Evolutionary conservation across 257 asterid species (phyloP), one percentile per base, ranked within the genome.

Genomic region (Solanum bulbocastanum): DNA sequence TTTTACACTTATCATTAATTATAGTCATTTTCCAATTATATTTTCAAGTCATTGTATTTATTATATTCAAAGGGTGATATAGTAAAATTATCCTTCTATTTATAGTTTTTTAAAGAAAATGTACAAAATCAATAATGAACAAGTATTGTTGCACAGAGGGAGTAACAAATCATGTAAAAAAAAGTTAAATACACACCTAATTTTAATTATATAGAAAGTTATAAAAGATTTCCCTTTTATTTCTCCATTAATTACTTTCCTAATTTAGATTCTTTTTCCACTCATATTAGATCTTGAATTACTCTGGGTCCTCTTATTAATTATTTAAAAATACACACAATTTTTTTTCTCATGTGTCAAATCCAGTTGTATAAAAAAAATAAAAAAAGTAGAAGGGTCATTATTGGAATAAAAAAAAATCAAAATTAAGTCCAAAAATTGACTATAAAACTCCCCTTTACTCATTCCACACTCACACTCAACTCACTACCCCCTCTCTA

Each of bases 381-480:
- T 11, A 18, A 6, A 60, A 33, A 6, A 23, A 62, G 13, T 23
- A 46, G n/a, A 86, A 13, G 86, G 86, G 72, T 73, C 87, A 35
- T 84, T 62, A 89, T 90, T 36, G 76, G 86, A 90, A 90, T 86
- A 2, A 49, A 52, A 52, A 73, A 73, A 33, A 76, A 12, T 65
- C 35, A 33, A 86, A 86, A 71, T 35, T 71, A 42, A 73, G 58
- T 35, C 92, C 90, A 89, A 86, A 92, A 86, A 44, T 42, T 87
- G 92, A 93, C 93, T 95, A 95, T 94, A 95, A 94, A 94, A 88
- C 87, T 72, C 90, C 94, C 90, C 86, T 11, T 87, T 40, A 89
- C 98, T 91, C 95, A 91, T 65, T 91, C 62, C 88, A 60, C 90
- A 35, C 91, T 75, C 91, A 72, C 87, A 84, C 85, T 46, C 44